A percentile compares a stretch with the other conserved stretches of the same genome.
Conservation (phyloP, 176 grass and related monocot genomes). For the Elaeis guineensis region DNA sequence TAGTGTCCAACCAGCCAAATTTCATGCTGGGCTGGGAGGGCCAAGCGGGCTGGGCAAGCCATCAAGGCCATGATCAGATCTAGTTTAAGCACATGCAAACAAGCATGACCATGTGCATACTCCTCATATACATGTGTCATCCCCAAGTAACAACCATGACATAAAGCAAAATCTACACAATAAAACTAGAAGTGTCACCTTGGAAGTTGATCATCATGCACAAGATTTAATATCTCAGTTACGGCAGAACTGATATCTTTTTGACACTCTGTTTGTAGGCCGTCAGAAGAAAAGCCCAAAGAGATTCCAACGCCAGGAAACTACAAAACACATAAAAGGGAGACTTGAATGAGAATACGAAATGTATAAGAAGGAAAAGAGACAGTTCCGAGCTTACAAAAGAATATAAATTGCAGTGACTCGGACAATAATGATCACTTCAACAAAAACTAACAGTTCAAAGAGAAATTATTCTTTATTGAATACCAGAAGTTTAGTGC, state of each 20-base stretch:
- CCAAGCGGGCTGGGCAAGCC: too few relatives aligned
- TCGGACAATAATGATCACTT: background rate
- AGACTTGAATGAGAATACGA: background rate
- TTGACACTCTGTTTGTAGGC: slow-evolving; percentile 21
- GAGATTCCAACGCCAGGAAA: slow-evolving; percentile 36
- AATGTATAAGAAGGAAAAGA: background rate
- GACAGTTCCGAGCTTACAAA: too few relatives aligned
- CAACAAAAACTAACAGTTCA: background rate
- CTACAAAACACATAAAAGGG: slow-evolving; percentile 14
- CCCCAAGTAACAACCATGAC: background rate
- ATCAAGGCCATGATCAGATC: background rate
- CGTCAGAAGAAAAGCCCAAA: slow-evolving; percentile 34
- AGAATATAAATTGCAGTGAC: too few relatives aligned
- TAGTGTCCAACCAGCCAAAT: too few relatives aligned
- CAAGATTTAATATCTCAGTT: slow-evolving; percentile 42
- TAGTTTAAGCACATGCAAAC: background rate
- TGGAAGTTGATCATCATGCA: slow-evolving; percentile 43
- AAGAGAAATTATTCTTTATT: slow-evolving; percentile 31
- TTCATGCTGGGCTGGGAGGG: too few relatives aligned
- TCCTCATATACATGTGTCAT: background rate
- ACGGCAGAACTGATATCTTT: slow-evolving; percentile 46
- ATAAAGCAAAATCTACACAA: slow-evolving; percentile 1
- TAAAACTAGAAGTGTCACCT: slow-evolving; percentile 35
- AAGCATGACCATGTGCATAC: background rate
- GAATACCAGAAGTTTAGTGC: slow-evolving; percentile 67